A percentile compares a stretch with the other conserved stretches of the same genome.
These are phyloP conservation scores for Cercospora berteroae DNA, from an alignment of 2,329 filamentous ascomycete species.

Conservation along the genomic window DNA sequence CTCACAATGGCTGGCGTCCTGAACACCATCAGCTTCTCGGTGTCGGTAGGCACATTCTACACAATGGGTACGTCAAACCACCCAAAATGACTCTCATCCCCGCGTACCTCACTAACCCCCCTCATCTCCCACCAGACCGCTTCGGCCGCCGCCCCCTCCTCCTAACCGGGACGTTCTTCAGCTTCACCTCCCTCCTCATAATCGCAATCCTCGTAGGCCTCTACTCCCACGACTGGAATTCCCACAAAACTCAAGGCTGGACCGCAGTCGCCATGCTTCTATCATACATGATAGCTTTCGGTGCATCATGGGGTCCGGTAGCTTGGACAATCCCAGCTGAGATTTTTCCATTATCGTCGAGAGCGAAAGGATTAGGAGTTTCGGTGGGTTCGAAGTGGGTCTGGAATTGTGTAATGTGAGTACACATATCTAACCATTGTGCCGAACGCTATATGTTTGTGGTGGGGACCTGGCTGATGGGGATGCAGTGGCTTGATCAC, in stretches of 20 bases:
- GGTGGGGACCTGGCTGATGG: too few species aligned
- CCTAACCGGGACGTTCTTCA: conserved; percentile 46
- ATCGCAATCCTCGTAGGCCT: conserved; percentile 56
- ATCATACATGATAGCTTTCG: conserved; percentile 48
- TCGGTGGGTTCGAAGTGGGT: conserved; percentile 49
- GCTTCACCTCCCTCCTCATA: conserved; percentile 50
- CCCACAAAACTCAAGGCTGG: conserved; percentile 51
- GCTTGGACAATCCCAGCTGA: conserved; percentile 48
- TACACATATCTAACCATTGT: too few species aligned
- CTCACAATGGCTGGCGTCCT: conserved; percentile 45
- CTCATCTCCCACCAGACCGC: conserved; percentile 29
- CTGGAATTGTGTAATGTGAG: conserved; percentile 59
- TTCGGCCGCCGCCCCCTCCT: conserved; percentile 44
- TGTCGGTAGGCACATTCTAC: conserved; percentile 43
- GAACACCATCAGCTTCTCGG: conserved; percentile 46
- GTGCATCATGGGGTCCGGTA: conserved; percentile 50
- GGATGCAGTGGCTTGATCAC: conserved; percentile 40
- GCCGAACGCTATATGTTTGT: too few species aligned
- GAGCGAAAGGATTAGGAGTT: conserved; percentile 63
- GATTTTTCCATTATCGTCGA: conserved; percentile 61
- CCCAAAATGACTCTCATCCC: too few species aligned
- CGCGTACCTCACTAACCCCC: background rate
- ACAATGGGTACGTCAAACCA: conserved; percentile 35
- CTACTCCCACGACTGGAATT: conserved; percentile 45
- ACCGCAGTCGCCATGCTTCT: conserved; percentile 33